These are phyloP conservation scores for Lepidopterella palustris DNA, from an alignment of 495 filamentous ascomycete genomes.

Conservation along the genomic window DNA sequence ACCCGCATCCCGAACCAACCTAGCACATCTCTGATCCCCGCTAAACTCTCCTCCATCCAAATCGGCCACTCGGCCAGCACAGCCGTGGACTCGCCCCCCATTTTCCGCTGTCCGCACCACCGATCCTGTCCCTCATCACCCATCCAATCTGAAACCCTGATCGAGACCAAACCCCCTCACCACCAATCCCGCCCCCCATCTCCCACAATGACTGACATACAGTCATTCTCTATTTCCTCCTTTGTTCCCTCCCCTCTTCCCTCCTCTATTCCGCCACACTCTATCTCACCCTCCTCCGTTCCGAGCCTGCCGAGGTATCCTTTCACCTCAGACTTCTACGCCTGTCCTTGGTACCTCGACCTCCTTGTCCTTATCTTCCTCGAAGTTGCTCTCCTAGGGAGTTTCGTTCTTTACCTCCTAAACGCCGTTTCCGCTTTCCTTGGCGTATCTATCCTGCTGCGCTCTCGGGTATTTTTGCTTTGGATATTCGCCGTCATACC, in stretches of 20 bases:
- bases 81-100: not conserved
- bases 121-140: not conserved
- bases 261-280: not conserved
- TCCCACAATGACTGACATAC: not conserved
- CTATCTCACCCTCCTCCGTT: not conserved
- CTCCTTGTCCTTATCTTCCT: slow-evolving; percentile 10
- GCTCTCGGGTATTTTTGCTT: slow-evolving; percentile 16
- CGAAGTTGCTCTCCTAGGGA: slow-evolving; percentile 7
- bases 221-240: not conserved
- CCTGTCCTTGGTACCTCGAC: slow-evolving; percentile 9
- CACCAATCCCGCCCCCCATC: too few relatives aligned
- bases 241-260: not conserved
- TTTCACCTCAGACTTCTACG: slow-evolving; percentile 1
- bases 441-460: slow-evolving; percentile 9
- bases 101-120: slow-evolving; percentile 12
- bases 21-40: too few relatives aligned
- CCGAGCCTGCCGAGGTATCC: slow-evolving; percentile 2
- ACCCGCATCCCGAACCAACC: too few relatives aligned
- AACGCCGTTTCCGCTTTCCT: slow-evolving; percentile 9
- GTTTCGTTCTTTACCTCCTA: slow-evolving; percentile 12
- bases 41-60: not conserved
- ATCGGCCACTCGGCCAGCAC: not conserved
- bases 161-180: too few relatives aligned
- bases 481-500: slow-evolving; percentile 12
- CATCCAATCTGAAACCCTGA: too few relatives aligned